phyloP scores from a whole-genome alignment of 2,329 filamentous ascomycete species.

The Ophiostoma pallidulum region DNA sequence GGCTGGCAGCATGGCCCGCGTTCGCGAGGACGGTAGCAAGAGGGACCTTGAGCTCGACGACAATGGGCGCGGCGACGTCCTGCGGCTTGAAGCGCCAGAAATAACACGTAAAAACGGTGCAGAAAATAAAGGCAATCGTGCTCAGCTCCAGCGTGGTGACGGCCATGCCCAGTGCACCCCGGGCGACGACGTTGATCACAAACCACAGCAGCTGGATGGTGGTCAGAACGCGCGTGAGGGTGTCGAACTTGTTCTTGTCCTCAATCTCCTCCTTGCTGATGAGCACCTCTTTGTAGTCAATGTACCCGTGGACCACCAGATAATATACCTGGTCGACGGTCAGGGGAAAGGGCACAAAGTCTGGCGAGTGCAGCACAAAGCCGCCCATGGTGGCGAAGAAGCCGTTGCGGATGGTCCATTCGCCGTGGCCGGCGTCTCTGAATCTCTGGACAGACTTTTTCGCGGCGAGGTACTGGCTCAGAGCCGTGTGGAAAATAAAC shows the following conservation, averaged over 20 bases:
- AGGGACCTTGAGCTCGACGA: neutral
- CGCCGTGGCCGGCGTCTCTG: conserved; percentile 1
- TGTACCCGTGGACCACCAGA: conserved; percentile 18
- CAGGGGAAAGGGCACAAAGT: conserved; percentile 27
- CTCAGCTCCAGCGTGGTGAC: conserved; percentile 23
- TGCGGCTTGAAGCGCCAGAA: conserved; percentile 1
- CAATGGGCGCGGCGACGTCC: neutral
- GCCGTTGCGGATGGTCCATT: conserved; percentile 29
- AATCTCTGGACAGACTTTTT: conserved; percentile 23
- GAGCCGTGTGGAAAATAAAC: conserved; percentile 26
- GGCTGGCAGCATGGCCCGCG: neutral
- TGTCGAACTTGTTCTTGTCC: conserved; percentile 25
- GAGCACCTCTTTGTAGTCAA: conserved; percentile 19
- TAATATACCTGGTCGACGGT: conserved; percentile 27
- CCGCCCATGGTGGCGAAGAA: conserved; percentile 35
- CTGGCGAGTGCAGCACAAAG: conserved; percentile 23
- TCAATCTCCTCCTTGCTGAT: conserved; percentile 20
- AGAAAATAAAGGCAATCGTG: conserved; percentile 18
- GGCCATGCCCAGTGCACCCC: conserved; percentile 15
- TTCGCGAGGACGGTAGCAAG: neutral
- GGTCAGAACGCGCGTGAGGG: conserved; percentile 18
- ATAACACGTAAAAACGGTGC: conserved; percentile 2
- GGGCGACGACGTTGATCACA: conserved; percentile 17
- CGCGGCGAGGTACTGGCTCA: conserved; percentile 25
- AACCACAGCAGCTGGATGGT: conserved; percentile 22